Conservation (phyloP, 1,284 basidiomycete species). For the Entoloma clypeatum region DNA sequence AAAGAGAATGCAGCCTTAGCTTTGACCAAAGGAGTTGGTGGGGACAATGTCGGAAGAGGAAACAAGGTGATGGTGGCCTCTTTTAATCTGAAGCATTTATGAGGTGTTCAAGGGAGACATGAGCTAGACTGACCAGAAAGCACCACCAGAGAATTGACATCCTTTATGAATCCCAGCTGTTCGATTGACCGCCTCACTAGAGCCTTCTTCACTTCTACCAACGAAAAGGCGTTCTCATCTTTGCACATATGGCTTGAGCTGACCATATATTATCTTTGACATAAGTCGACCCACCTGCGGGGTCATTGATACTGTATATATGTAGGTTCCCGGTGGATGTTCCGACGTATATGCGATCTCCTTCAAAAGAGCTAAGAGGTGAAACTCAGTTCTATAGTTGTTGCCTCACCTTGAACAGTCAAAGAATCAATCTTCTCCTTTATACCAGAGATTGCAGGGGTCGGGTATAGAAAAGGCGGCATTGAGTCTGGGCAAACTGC, state of each 20-base stretch:
- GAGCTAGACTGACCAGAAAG: slow-evolving; percentile 63
- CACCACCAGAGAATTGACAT: slow-evolving; percentile 77
- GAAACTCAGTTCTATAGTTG: neutral
- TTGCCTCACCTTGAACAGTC: slow-evolving; percentile 45
- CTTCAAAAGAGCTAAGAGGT: slow-evolving; percentile 36
- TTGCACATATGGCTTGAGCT: slow-evolving; percentile 13
- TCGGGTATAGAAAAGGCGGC: slow-evolving; percentile 40
- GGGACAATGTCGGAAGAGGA: slow-evolving; percentile 62
- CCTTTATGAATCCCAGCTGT: slow-evolving; percentile 80
- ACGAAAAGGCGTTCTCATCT: slow-evolving; percentile 34
- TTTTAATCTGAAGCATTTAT: slow-evolving; percentile 27
- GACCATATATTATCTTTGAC: neutral
- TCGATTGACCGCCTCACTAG: slow-evolving; percentile 75
- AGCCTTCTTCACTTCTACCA: slow-evolving; percentile 65
- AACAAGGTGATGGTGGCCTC: slow-evolving; percentile 62
- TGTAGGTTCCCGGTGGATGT: slow-evolving; percentile 68
- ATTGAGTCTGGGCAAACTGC: slow-evolving; percentile 21
- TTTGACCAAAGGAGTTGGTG: slow-evolving; percentile 66
- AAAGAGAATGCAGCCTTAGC: slow-evolving; percentile 83
- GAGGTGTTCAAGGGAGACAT: neutral
- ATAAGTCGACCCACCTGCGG: slow-evolving; percentile 25
- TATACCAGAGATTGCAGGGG: slow-evolving; percentile 32
- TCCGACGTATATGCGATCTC: slow-evolving; percentile 74
- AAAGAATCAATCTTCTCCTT: slow-evolving; percentile 48
- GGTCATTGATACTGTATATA: slow-evolving; percentile 53